Evolutionary conservation across 2,329 filamentous ascomycete species (phyloP).

Genomic region (Tolypocladium cylindrosporum): DNA sequence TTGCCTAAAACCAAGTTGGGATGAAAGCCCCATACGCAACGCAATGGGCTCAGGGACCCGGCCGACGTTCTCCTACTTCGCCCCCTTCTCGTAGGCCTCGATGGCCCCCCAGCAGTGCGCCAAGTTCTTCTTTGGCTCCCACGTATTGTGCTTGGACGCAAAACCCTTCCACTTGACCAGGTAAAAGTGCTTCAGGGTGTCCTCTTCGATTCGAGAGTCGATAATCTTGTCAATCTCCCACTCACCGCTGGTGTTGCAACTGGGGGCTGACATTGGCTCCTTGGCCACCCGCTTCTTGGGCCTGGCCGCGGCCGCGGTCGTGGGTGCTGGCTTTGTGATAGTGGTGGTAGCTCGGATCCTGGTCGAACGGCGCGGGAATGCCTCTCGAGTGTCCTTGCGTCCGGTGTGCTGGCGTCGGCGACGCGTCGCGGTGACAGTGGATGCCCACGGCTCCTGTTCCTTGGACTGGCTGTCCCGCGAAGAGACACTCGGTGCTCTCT

Average conservation of each 20-base stretch:
- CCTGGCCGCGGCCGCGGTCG: constrained; percentile 5
- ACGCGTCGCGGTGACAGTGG: background rate
- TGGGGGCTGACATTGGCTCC: background rate
- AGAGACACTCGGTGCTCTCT: background rate
- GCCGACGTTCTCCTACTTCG: background rate
- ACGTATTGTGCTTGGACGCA: constrained; percentile 33
- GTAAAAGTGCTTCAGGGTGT: constrained; percentile 31
- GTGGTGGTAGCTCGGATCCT: background rate
- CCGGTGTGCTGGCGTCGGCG: background rate
- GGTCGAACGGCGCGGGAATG: background rate
- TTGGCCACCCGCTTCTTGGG: constrained; percentile 5
- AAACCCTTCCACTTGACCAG: constrained; percentile 45
- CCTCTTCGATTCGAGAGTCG: constrained; percentile 25
- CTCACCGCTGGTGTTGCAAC: constrained; percentile 11
- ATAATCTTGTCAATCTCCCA: constrained; percentile 40
- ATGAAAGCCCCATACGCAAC: background rate
- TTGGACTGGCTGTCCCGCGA: background rate
- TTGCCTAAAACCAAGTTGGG: background rate
- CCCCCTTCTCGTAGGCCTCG: constrained; percentile 21
- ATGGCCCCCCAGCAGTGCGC: constrained; percentile 25
- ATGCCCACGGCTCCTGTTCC: no score
- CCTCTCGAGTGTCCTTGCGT: no score
- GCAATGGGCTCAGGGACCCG: background rate
- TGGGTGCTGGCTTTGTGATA: background rate
- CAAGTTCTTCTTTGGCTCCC: constrained; percentile 41